phyloP scores from a whole-genome alignment of 73 alveolate genomes.

The Paramecium biaurelia region DNA sequence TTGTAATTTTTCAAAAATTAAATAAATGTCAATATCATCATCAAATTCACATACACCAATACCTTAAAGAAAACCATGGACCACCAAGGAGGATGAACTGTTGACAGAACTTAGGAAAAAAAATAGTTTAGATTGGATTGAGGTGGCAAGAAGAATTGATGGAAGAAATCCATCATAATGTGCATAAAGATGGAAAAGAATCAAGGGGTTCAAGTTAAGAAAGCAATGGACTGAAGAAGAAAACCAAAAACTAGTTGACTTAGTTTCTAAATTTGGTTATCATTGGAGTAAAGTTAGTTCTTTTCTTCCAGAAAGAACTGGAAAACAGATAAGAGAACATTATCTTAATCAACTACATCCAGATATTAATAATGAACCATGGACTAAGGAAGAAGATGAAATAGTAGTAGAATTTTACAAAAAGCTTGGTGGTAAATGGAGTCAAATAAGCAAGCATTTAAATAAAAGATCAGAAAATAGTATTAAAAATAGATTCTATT shows the following conservation, averaged over 20 bases:
- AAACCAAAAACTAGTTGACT: neutral
- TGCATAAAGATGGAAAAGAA: constrained; percentile 66
- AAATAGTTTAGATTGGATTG: constrained; percentile 52
- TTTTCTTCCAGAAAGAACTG: constrained; percentile 38
- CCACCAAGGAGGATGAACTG: constrained; percentile 55
- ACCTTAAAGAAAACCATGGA: constrained; percentile 58
- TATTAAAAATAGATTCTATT: constrained; percentile 86
- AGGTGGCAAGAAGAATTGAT: constrained; percentile 55
- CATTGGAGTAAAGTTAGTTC: constrained; percentile 60
- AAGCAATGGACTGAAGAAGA: constrained; percentile 64
- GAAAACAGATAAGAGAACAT: constrained; percentile 61
- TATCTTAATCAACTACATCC: constrained; percentile 57
- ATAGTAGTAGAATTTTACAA: constrained; percentile 52
- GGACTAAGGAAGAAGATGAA: constrained; percentile 65
- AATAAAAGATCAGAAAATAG: constrained; percentile 95
- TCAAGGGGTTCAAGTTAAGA: constrained; percentile 55
- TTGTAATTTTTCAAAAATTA: neutral
- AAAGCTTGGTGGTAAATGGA: constrained; percentile 92
- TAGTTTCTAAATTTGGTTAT: constrained; percentile 49
- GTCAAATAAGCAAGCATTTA: constrained; percentile 81
- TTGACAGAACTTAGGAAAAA: constrained; percentile 22
- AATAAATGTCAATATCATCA: neutral
- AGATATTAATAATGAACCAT: constrained; percentile 55
- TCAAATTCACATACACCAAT: neutral
- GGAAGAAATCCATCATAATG: constrained; percentile 65